phyloP scores from a whole-genome alignment of 1,284 basidiomycete species.

The Heimioporus punctisporus region DNA sequence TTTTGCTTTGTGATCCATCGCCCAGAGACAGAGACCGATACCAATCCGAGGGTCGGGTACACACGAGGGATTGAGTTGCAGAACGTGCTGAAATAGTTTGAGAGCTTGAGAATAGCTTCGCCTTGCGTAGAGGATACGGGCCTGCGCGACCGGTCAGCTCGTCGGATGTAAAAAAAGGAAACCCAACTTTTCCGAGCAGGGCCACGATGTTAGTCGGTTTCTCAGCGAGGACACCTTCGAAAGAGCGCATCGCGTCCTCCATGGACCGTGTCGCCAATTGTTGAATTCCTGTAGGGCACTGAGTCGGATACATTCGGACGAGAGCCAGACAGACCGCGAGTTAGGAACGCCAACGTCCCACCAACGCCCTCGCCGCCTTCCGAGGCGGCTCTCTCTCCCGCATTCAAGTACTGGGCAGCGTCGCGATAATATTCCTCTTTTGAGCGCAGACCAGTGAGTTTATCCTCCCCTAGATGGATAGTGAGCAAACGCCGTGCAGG shows the following conservation, averaged over 20 bases:
- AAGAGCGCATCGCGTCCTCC: conserved; percentile 78
- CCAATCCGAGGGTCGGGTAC: conserved; percentile 92
- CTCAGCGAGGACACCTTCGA: conserved; percentile 79
- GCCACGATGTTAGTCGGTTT: conserved; percentile 87
- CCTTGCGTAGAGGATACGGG: conserved; percentile 80
- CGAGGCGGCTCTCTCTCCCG: conserved; percentile 54
- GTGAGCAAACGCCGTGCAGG: conserved; percentile 4
- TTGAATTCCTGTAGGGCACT: conserved; percentile 60
- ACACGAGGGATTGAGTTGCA: conserved; percentile 76
- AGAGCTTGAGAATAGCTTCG: conserved; percentile 80
- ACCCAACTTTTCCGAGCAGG: conserved; percentile 70
- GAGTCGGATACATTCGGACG: conserved; percentile 4
- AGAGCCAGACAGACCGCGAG: conserved; percentile 52
- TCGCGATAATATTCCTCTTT: conserved; percentile 74
- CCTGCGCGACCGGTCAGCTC: conserved; percentile 43
- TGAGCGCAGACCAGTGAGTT: conserved; percentile 56
- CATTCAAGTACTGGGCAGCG: conserved; percentile 73
- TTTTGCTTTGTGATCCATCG: conserved; percentile 77
- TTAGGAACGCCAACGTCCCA: conserved; percentile 62
- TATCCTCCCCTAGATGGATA: conserved; percentile 65
- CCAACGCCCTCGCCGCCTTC: conserved; percentile 53
- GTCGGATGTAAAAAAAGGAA: background rate
- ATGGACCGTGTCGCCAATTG: conserved; percentile 81
- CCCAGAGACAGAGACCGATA: conserved; percentile 91
- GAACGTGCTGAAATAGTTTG: conserved; percentile 82